These are phyloP conservation scores for Verticillium nubilum DNA, from an alignment of 2,329 filamentous ascomycete genomes.

Conservation along the genomic window DNA sequence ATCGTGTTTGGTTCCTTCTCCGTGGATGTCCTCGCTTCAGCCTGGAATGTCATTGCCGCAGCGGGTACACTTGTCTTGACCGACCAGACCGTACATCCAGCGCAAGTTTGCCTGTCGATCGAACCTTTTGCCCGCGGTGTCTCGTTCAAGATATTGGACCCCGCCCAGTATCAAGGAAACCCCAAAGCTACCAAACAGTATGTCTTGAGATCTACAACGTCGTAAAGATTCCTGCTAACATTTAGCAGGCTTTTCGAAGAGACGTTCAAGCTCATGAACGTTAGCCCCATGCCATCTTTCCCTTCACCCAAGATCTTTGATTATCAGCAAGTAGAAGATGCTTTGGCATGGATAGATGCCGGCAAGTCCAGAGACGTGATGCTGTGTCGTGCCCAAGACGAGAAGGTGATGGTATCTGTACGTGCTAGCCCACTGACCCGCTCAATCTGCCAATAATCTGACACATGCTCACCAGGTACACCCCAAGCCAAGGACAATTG, in stretches of 20 bases:
- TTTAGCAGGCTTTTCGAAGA: background rate
- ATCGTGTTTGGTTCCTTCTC: conserved; percentile 25
- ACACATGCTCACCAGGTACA: background rate
- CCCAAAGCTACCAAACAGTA: background rate
- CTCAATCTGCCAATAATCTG: no score
- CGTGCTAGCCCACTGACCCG: background rate
- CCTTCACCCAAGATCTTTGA: background rate
- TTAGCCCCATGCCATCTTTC: background rate
- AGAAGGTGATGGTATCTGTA: background rate
- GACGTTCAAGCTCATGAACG: background rate
- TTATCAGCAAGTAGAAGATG: background rate
- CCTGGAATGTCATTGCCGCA: background rate
- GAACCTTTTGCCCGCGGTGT: background rate
- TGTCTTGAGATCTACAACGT: background rate
- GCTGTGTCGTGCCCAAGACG: background rate
- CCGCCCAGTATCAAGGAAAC: background rate
- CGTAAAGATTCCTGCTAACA: background rate
- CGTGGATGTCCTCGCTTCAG: conserved; percentile 14
- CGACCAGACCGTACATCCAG: conserved; percentile 19
- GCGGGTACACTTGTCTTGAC: conserved; percentile 26
- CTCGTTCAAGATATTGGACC: background rate
- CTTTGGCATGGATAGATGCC: background rate
- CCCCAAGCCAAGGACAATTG: background rate
- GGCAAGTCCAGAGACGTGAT: conserved; percentile 36
- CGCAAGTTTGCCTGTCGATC: conserved; percentile 19